Evolutionary conservation across 441 rosid genomes (phyloP), one percentile per base, ranked within the genome.

Genomic region (Hypseocharis bilobata): DNA sequence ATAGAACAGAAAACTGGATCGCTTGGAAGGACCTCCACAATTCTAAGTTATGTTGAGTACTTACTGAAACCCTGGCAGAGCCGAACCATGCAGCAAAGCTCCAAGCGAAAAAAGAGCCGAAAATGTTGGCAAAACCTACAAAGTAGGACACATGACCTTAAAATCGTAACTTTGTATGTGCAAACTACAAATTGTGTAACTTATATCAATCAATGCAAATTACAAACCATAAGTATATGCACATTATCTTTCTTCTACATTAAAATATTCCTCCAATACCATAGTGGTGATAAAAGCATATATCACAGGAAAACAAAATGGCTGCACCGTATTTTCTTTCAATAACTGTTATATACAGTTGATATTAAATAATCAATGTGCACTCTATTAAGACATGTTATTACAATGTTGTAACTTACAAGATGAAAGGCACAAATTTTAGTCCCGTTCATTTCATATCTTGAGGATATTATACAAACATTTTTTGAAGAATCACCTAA

Each of bases 111-210:
- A 77, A 7, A 88, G 70, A 26, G 96, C 76, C 72, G 87, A 82
- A 87, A 91, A 85, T 59, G 99, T 91, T 36, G 99, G 99, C 74
- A 93, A 78, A 10, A 91, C 97, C 96, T 91, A 69, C 51, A 62
- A 69, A 57, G 27, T 1, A 29, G 38, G 13, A 72, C 63, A 65
- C 28, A 47, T 0, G 17, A 40, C 27, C 62, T 26, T 45, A 52
- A 7, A 14, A 27, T 56, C 7, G 13, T 11, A 14, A 27, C 34
- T 13, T 13, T 3, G 4, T 5, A 4, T n/a, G 36, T 25, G 6
- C 51, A 61, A 61, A 36, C 47, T 61, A 38, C 7, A 61, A 14
- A 34, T 20, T 61, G 7, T n/a, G 7, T 58, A 5, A 7, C 36
- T 29, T 16, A 10, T 6, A 29, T 8, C 64, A 27, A 67, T 20